Base-by-base conservation (phyloP, 2,329 filamentous ascomycete species). In the Didymella sp. region DNA sequence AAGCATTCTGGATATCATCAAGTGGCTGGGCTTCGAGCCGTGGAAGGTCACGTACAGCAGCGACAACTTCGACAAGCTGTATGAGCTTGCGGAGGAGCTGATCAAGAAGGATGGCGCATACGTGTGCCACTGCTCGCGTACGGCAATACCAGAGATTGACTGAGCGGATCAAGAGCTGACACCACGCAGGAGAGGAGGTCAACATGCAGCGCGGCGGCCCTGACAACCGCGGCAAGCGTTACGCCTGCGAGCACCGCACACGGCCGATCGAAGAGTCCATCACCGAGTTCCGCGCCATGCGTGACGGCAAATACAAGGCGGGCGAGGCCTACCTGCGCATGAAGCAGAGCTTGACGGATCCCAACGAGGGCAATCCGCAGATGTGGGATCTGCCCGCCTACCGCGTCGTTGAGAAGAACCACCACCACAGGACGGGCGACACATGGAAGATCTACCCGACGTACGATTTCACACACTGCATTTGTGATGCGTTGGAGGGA, bases 311-410 rank as follows among this genome's bases (percentile, higher is more conserved):
- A 77, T 97, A 97, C 78, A 88, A 90, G 74, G 88, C 92, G 1
- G 87, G 87, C 68, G 88, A 92, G 74, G 94, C 92, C 1, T 90
- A 92, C 68, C 80, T 98, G 50, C 88, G 94, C 59, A 97, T 98
- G 93, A 96, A 96, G 81, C 91, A 96, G 82, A 91, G 91, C 61
- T 68, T 88, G 54, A 72, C 71, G 2, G 76, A 78, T 40, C 73
- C 73, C n/a, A 85, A 86, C 47, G 88, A 89, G 67, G 88, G 89
- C 27, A 97, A 97, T 74, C 92, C 93, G 6, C 91, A 96, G 77
- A 93, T 96, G 90, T 97, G 94, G 94, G 94, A 98, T 81, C 79
- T 96, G 51, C 90, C 91, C 2, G 94, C 94, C 15, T 98, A 96
- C 77, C 87, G 94, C 59, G 88, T 98, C 52, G 84, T 92, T 59